Percentiles rank a stretch among this genome's conserved stretches.
These are phyloP conservation scores for Ammopiptanthus mongolicus DNA, from an alignment of 306 rosid species.

Conservation along the genomic window DNA sequence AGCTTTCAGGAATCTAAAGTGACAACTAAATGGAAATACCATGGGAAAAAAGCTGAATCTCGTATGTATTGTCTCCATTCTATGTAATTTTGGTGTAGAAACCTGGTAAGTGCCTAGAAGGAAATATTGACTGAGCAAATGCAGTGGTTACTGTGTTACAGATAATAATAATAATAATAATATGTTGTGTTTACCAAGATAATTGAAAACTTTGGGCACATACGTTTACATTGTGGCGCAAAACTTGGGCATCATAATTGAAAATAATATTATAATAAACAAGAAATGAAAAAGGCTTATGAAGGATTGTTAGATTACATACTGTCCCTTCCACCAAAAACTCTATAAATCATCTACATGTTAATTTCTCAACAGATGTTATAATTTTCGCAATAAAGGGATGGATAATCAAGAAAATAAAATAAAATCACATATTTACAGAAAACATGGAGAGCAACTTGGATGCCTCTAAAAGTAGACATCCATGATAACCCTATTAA, in stretches of 20 bases:
- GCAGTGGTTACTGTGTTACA: no score
- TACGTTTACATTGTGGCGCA: not conserved
- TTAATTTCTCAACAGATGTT: conserved; percentile 46
- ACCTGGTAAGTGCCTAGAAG: no score
- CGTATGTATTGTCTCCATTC: not conserved
- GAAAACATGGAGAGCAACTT: conserved; percentile 28
- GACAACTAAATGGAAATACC: not conserved
- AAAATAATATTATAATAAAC: not conserved
- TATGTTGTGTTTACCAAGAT: no score
- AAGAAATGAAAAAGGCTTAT: not conserved
- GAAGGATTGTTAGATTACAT: not conserved
- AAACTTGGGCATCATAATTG: not conserved
- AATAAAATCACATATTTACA: conserved; percentile 44
- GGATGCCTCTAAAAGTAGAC: conserved; percentile 70
- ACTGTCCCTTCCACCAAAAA: conserved; percentile 18
- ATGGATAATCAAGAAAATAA: not conserved
- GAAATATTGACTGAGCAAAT: no score
- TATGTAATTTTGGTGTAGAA: no score
- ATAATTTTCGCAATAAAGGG: conserved; percentile 42
- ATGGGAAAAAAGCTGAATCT: not conserved
- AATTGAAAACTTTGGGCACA: no score
- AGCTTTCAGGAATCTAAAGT: no score
- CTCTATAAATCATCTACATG: conserved; percentile 18
- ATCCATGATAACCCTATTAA: conserved; percentile 31
- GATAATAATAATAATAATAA: no score